Evolutionary conservation across 257 asterid genomes (phyloP), one percentile per base, ranked within the genome.

Genomic region (Linaria vulgaris): DNA sequence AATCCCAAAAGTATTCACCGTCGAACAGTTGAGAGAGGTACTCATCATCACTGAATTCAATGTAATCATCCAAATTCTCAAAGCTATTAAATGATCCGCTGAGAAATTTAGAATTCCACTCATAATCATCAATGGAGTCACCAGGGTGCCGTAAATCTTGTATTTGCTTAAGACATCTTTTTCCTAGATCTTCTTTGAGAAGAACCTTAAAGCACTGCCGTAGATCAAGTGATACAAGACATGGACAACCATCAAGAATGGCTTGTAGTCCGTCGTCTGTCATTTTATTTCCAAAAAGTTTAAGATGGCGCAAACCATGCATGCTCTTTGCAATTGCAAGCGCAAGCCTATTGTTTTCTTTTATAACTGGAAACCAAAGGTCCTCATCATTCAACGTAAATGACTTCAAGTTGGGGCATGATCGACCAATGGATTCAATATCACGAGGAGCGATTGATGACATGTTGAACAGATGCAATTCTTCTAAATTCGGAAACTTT

Each of bases 171-270:
- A 21, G 59, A 20, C 83, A 79, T 24, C 64, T 13, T 49, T 31
- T 69, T 30, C 57, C 74, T 9, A 82, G 55, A 52, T 72, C 74
- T 34, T 79, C 84, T 19, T 59, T 64, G 11, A 75, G 68, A 52
- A 66, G 39, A 37, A 65, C 61, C 31, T 71, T 67, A 3, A 71
- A 76, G 50, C 80, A 76, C 22, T 52, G 71, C 38, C 80, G 67
- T 62, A 83, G 51, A 74, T 83, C 90, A 61, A 80, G 86, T 4
- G 86, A 73, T 59, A 74, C 72, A 23, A 83, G 83, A 31, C 67
- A 64, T 1, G 77, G 73, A 51, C 90, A 80, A 22, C 85, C 80
- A 9, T 74, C 76, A 31, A 83, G 79, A 62, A 83, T 83, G 41
- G 83, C 85, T 64, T 55, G 73, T 72, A 78, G 16, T 43, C 87